These are phyloP conservation scores for Spatholobus suberectus DNA, from an alignment of 306 rosid genomes.

Conservation along the genomic window DNA sequence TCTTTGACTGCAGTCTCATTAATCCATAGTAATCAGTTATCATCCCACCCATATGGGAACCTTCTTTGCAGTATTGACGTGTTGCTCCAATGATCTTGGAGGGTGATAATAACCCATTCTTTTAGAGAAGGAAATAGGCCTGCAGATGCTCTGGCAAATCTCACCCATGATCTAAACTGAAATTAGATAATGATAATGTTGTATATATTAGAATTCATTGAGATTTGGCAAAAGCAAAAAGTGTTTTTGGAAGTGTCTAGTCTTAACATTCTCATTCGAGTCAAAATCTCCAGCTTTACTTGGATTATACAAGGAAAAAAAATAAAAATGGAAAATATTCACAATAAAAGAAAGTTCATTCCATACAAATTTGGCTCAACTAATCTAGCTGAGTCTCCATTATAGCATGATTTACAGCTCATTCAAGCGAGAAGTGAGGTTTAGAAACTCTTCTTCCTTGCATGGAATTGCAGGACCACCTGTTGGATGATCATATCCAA, in stretches of 20 bases:
- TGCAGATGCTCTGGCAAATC: too few relatives aligned
- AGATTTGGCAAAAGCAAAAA: background rate
- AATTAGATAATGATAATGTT: background rate
- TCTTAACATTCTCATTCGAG: background rate
- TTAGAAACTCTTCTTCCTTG: slow-evolving; percentile 25
- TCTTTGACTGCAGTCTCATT: too few relatives aligned
- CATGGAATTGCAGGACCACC: slow-evolving; percentile 34
- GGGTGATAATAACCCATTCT: too few relatives aligned
- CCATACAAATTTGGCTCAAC: slow-evolving; percentile 1
- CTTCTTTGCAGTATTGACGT: too few relatives aligned
- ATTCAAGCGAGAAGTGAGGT: slow-evolving; percentile 34
- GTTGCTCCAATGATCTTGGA: too few relatives aligned
- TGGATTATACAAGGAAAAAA: background rate
- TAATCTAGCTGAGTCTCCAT: background rate
- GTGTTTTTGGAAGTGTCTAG: background rate
- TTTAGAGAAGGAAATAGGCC: too few relatives aligned
- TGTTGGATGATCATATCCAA: slow-evolving; percentile 54
- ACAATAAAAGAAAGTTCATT: background rate
- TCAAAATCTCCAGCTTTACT: background rate
- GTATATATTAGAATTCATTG: background rate
- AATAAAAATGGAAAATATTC: background rate
- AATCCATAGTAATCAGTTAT: too few relatives aligned
- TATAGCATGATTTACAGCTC: background rate
- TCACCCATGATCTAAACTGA: background rate
- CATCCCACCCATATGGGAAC: too few relatives aligned